Conservation (phyloP, 176 grass and related monocot genomes). For the Paspalum notatum region DNA sequence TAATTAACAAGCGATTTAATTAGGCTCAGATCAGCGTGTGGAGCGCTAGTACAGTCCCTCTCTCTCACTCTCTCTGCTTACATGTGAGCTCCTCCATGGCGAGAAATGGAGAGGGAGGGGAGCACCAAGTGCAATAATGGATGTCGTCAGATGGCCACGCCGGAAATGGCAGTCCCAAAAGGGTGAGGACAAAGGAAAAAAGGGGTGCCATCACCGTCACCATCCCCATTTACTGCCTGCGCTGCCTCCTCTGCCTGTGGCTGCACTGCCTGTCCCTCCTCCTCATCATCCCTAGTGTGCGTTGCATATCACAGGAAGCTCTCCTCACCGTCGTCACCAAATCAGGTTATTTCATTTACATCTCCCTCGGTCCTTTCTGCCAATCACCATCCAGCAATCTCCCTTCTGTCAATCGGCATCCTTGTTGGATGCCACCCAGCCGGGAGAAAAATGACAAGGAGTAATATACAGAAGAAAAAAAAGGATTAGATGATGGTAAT, state of each 20-base stretch:
- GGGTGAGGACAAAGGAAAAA: constrained; percentile 58
- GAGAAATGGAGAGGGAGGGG: background rate
- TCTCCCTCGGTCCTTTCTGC: too few relatives aligned
- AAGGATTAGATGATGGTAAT: background rate
- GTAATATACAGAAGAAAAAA: background rate
- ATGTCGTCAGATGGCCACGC: constrained; percentile 62
- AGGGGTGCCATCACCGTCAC: constrained; percentile 46
- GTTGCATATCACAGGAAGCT: background rate
- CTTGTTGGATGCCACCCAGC: constrained; percentile 16
- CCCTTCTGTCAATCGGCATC: constrained; percentile 9
- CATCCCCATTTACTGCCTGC: constrained; percentile 58
- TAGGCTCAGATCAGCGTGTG: constrained; percentile 25
- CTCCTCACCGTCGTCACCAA: background rate
- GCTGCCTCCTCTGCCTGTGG: background rate
- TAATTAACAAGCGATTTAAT: constrained; percentile 43
- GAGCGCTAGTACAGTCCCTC: background rate
- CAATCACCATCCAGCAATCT: background rate
- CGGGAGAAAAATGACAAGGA: background rate
- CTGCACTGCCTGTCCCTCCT: background rate
- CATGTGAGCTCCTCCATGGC: background rate
- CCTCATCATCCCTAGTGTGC: background rate
- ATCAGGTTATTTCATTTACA: too few relatives aligned
- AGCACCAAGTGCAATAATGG: constrained; percentile 59
- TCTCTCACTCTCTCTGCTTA: background rate
- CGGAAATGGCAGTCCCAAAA: constrained; percentile 67